Conservation (phyloP, 495 filamentous ascomycete genomes). For the Immersiella caudata region DNA sequence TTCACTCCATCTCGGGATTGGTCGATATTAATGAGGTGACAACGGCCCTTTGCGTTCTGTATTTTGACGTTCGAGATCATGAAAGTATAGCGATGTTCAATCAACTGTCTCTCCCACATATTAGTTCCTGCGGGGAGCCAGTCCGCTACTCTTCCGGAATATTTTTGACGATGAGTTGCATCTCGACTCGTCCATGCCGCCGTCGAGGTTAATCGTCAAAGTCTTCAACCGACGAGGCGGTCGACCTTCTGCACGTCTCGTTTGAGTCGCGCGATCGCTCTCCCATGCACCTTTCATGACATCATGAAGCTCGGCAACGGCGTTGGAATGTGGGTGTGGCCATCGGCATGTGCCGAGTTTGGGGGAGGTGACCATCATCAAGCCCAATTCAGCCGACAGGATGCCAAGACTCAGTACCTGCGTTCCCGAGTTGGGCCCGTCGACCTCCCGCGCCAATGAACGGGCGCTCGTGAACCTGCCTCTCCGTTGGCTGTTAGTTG, state of each 20-base stretch:
- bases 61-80: background rate
- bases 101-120: background rate
- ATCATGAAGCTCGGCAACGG: background rate
- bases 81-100: background rate
- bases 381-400: slow-evolving; percentile 1
- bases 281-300: background rate
- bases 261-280: too few relatives aligned
- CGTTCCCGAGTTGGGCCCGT: background rate
- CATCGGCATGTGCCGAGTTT: slow-evolving; percentile 4
- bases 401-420: background rate
- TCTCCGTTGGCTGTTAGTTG: too few relatives aligned
- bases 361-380: background rate
- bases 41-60: background rate
- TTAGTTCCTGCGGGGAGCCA: background rate
- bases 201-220: too few relatives aligned
- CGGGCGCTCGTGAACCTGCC: too few relatives aligned
- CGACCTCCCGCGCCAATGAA: background rate
- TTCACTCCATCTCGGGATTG: background rate
- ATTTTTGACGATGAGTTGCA: background rate
- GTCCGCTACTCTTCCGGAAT: background rate
- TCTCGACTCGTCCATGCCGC: background rate
- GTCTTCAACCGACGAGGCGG: too few relatives aligned
- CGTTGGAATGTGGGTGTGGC: background rate
- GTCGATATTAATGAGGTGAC: slow-evolving; percentile 15
- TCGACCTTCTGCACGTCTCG: too few relatives aligned